Evolutionary conservation across 75 land plant genomes (phyloP).

Genomic region (Picea glauca): DNA sequence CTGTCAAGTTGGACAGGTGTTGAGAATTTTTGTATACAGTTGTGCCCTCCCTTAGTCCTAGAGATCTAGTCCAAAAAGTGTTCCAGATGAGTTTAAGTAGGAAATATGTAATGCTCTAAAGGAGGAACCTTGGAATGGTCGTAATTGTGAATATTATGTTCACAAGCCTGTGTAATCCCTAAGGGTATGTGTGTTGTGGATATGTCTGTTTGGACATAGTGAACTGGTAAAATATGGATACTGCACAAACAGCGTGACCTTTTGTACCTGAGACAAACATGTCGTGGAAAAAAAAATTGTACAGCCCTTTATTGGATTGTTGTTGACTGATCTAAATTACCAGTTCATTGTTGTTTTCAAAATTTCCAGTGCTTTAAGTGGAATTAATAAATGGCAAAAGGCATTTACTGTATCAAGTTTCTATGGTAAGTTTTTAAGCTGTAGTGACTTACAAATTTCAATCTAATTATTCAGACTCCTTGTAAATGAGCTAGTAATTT

Average conservation of each 20-base stretch:
- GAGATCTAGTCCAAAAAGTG: not conserved
- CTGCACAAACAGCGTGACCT: not conserved
- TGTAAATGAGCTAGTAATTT: not conserved
- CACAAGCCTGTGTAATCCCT: not conserved
- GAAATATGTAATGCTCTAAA: not conserved
- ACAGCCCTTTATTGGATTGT: not conserved
- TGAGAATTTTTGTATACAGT: not conserved
- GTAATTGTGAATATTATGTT: not conserved
- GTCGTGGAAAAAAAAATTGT: not conserved
- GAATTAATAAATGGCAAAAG: not conserved
- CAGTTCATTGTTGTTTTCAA: not conserved
- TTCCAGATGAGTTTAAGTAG: not conserved
- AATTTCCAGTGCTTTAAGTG: not conserved
- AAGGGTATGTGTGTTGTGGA: not conserved
- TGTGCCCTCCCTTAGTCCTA: not conserved
- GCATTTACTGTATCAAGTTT: not conserved
- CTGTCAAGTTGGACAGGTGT: not conserved
- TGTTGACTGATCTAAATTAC: not conserved
- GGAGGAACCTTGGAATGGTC: not conserved
- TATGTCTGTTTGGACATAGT: not conserved
- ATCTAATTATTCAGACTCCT: not conserved
- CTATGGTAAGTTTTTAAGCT: not conserved
- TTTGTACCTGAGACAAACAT: not conserved
- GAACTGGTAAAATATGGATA: not conserved
- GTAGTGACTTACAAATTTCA: not conserved